These are phyloP conservation scores for Pilobolus umbonatus DNA, from an alignment of 192 early-diverging fungal genomes.

Conservation along the genomic window DNA sequence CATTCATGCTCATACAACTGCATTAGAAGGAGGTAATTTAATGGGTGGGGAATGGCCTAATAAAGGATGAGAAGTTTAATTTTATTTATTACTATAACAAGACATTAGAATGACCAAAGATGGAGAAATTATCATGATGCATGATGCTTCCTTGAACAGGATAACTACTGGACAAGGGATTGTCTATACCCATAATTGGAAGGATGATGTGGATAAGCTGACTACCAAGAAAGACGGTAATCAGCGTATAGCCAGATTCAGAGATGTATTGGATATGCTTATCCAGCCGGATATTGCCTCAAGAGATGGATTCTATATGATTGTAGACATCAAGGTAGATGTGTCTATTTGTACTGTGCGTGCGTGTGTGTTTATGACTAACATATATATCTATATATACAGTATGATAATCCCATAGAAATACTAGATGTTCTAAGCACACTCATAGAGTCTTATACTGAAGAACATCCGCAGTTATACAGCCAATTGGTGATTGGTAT, in stretches of 20 bases:
- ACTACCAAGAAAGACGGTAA: conserved; percentile 39
- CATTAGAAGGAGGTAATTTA: conserved; percentile 43
- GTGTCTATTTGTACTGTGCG: neutral
- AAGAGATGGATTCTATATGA: conserved; percentile 41
- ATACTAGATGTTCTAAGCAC: conserved; percentile 27
- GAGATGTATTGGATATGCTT: conserved; percentile 45
- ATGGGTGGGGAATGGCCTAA: neutral
- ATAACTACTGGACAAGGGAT: conserved; percentile 45
- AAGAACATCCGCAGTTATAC: neutral
- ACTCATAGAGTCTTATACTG: conserved; percentile 12
- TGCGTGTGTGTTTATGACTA: neutral
- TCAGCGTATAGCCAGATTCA: conserved; percentile 42
- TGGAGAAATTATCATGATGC: conserved; percentile 51
- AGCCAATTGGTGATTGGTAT: conserved; percentile 48
- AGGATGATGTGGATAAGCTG: conserved; percentile 47
- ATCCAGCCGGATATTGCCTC: conserved; percentile 29
- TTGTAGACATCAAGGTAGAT: conserved; percentile 53
- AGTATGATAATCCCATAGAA: conserved; percentile 34
- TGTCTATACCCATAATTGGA: conserved; percentile 36
- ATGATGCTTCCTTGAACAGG: conserved; percentile 46
- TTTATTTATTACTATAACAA: conserved; percentile 11
- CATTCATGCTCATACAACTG: conserved; percentile 43
- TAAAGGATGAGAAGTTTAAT: neutral
- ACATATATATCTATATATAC: neutral
- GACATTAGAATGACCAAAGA: conserved; percentile 51